These are phyloP conservation scores for Trichoderma orchidacearum DNA, from an alignment of 495 filamentous ascomycete species.

Conservation along the genomic window DNA sequence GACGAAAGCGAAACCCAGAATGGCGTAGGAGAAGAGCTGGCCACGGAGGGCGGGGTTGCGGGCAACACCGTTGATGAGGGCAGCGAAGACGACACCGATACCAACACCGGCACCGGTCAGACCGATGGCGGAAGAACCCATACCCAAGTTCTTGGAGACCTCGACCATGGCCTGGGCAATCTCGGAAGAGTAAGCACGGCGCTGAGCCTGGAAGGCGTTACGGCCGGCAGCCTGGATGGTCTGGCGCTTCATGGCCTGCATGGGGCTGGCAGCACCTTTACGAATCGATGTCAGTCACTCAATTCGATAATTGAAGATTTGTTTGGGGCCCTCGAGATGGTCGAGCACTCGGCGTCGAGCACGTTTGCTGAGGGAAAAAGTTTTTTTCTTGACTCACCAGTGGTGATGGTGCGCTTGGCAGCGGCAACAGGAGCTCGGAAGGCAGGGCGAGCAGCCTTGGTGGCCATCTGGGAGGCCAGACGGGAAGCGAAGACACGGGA, in stretches of 20 bases:
- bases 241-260: constrained; percentile 56
- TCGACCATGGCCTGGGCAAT: constrained; percentile 74
- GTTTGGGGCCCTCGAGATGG: not conserved
- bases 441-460: constrained; percentile 59
- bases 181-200: constrained; percentile 67
- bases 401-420: constrained; percentile 53
- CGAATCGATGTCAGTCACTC: constrained; percentile 13
- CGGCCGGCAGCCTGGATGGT: constrained; percentile 39
- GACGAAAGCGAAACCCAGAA: constrained; percentile 88
- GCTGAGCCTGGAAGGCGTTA: constrained; percentile 47
- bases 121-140: constrained; percentile 77
- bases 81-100: constrained; percentile 84
- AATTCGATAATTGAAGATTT: not conserved
- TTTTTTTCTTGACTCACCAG: constrained; percentile 28
- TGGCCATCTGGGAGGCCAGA: constrained; percentile 55
- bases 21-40: constrained; percentile 87
- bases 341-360: constrained; percentile 4
- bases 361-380: constrained; percentile 1
- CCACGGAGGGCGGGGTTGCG: constrained; percentile 83
- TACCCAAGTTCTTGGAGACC: constrained; percentile 78
- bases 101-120: constrained; percentile 84
- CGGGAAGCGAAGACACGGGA: constrained; percentile 57
- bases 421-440: constrained; percentile 43
- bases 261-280: constrained; percentile 31
- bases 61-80: constrained; percentile 70